Evolutionary conservation across 106 monocot genomes (phyloP).

Genomic region (Agapanthus africanus): DNA sequence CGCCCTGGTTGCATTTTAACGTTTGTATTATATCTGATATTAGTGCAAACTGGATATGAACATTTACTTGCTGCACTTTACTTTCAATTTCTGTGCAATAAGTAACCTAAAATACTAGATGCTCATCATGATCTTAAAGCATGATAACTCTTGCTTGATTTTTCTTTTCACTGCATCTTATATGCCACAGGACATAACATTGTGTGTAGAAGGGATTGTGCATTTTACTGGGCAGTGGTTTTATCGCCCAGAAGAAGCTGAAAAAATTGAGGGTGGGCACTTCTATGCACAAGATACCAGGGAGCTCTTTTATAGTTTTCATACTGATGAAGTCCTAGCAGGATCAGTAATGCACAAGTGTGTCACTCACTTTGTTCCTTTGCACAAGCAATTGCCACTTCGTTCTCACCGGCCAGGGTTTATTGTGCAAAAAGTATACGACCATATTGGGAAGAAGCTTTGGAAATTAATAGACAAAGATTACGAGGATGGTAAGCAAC

Average conservation of each 20-base stretch:
- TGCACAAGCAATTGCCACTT: conserved; percentile 58
- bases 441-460: conserved; percentile 47
- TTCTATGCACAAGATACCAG: conserved; percentile 52
- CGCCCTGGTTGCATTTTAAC: no score
- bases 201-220: no score
- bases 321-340: conserved; percentile 68
- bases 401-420: conserved; percentile 64
- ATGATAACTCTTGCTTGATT: no score
- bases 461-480: conserved; percentile 68
- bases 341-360: conserved; percentile 90
- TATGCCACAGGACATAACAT: no score
- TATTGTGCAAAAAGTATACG: conserved; percentile 81
- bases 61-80: no score
- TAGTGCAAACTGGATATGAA: no score
- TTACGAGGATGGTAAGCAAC: conserved; percentile 58
- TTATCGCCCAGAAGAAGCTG: conserved; percentile 86
- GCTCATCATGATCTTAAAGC: no score
- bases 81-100: no score
- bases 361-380: conserved; percentile 76
- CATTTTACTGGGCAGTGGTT: conserved; percentile 68
- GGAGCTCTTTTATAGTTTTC: conserved; percentile 86
- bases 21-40: no score
- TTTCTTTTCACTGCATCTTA: no score
- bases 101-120: no score
- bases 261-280: conserved; percentile 55